Base-by-base conservation (phyloP, 495 filamentous ascomycete genomes). In the Penicillium nucicola region DNA sequence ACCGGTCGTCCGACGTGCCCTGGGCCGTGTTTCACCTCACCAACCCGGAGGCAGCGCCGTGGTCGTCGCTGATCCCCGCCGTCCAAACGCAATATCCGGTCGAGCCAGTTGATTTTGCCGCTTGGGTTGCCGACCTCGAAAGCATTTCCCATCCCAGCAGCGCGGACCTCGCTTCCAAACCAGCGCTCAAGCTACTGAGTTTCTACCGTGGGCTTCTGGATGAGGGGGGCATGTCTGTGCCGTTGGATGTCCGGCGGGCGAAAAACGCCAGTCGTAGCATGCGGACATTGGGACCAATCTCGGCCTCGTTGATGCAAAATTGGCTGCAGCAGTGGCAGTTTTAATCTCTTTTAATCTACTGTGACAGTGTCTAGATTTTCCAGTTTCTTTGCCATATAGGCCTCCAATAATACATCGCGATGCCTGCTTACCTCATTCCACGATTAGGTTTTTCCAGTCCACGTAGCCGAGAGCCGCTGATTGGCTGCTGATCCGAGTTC, bases 11-110 rank as follows among this genome's bases (percentile, higher is more conserved):
- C 22, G 37, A 52, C 3, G 4, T 17, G 9, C 41, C 38, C 2
- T 40, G 40, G 6, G 50, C 58, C 7, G 52, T 61, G 13, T 68
- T 63, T 33, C 68, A 71, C 38, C 41, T 71, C 13, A 61, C 62
- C 0, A 71, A 71, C 34, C 56, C 62, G 4, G 7, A 49, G 8
- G 31, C 6, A 11, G 32, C 53, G 1, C 13, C 55, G 0, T 71
- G 67, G 68, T 48, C 45, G 3, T 50, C 56, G 11, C 55, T 71
- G 17, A 35, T 68, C 22, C 51, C 55, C 0, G 48, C 55, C 5
- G 50, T 65, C 17, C 55, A 57, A 14, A 18, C 44, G 11, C 18
- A 37, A 28, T 54, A 55, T 19, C 10, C 48, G 0, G 50, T 57
- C 12, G 37, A 62, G 37, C 36, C 53, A 15, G 58, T 65, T 9